phyloP scores from a whole-genome alignment of 2,329 filamentous ascomycete genomes.

The Ascochyta clinopodiicola region DNA sequence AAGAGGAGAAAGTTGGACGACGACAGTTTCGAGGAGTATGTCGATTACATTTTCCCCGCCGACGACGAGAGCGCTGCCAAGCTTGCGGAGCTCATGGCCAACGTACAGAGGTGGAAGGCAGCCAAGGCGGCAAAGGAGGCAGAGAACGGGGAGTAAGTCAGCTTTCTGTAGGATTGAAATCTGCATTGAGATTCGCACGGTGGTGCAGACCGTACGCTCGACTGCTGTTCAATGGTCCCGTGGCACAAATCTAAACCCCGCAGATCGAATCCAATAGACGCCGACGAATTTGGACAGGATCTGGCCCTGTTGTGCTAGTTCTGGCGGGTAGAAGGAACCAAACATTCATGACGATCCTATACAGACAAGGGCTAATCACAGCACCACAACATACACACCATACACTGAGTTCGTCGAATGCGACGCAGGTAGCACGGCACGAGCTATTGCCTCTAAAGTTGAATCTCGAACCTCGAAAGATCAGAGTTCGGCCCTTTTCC shows the following conservation, averaged over 20 bases:
- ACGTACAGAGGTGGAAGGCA: constrained; percentile 89
- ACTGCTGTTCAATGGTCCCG: background rate
- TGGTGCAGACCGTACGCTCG: background rate
- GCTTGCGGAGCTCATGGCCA: constrained; percentile 81
- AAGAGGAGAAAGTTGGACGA: constrained; percentile 91
- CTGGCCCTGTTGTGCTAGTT: background rate
- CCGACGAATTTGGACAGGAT: background rate
- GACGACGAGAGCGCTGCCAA: constrained; percentile 88
- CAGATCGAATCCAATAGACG: background rate
- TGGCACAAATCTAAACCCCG: background rate
- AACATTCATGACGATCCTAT: background rate
- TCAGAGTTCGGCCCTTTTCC: background rate
- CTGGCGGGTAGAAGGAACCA: background rate
- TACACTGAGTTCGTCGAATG: background rate
- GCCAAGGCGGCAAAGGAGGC: constrained; percentile 39
- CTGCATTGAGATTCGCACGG: background rate
- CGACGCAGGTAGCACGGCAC: background rate
- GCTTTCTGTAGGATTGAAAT: background rate
- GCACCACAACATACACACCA: background rate
- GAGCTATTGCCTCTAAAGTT: no score
- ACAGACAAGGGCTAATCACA: background rate
- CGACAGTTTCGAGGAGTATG: constrained; percentile 93
- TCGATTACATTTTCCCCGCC: constrained; percentile 96
- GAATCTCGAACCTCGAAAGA: background rate
- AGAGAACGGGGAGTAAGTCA: background rate